phyloP scores from a whole-genome alignment of 75 land plant genomes.

The Adiantum capillusveneris region DNA sequence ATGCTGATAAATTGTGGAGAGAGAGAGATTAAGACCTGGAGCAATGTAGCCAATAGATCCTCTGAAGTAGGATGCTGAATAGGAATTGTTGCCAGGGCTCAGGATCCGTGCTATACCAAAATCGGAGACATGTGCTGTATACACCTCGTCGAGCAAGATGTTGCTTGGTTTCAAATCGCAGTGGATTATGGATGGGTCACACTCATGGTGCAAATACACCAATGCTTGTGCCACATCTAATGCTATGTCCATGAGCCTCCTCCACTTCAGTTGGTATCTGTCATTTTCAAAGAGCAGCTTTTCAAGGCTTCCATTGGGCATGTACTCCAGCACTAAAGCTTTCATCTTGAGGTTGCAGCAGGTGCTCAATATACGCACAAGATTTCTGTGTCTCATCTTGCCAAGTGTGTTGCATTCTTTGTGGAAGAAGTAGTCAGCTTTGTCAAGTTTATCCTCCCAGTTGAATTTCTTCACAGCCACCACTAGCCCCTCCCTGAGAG shows the following conservation, averaged over 20 bases:
- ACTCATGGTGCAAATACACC: conserved; percentile 72
- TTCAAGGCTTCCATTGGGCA: conserved; percentile 77
- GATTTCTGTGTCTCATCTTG: conserved; percentile 55
- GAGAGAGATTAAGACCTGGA: conserved; percentile 42
- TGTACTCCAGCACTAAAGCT: conserved; percentile 58
- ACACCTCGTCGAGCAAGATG: conserved; percentile 56
- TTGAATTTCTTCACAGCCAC: conserved; percentile 63
- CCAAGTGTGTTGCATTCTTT: conserved; percentile 39
- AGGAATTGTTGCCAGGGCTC: conserved; percentile 2
- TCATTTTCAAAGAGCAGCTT: conserved; percentile 23
- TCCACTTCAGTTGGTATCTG: conserved; percentile 23
- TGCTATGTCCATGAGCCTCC: conserved; percentile 33
- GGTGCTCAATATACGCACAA: conserved; percentile 45
- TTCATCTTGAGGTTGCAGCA: conserved; percentile 42
- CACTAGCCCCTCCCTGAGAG: conserved; percentile 25
- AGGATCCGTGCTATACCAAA: conserved; percentile 61
- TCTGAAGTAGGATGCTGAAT: conserved; percentile 27
- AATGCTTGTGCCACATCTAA: conserved; percentile 58
- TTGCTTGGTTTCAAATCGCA: conserved; percentile 87
- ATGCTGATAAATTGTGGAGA: too few species aligned
- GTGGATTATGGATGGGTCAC: conserved; percentile 52
- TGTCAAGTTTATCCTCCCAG: conserved; percentile 15
- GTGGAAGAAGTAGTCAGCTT: conserved; percentile 2
- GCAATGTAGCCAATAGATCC: conserved; percentile 82
- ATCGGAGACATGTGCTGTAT: conserved; percentile 56